Evolutionary conservation across 2,329 filamentous ascomycete species (phyloP), one percentile per base, ranked within the genome.

Genomic region (Aspergillus vadensis): DNA sequence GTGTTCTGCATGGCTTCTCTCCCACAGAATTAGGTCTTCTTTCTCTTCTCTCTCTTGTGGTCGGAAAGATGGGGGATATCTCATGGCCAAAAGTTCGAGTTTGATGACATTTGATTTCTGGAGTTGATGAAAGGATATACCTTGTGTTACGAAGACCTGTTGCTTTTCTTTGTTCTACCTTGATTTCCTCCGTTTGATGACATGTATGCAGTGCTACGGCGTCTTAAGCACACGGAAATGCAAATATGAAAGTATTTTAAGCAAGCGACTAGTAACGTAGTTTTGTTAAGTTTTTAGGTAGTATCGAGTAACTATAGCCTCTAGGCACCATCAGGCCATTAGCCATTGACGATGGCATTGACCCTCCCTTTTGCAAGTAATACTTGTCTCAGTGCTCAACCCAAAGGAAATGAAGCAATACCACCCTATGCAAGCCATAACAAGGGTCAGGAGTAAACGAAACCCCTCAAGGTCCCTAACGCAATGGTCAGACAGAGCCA

Each of bases 61-160:
- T 59, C 59, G 39, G 47, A 30, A 61, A 48, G 59, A 56, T 43
- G 32, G 58, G 25, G 25, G 56, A 43, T 47, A 23, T 39, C 53
- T 52, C 62, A 62, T 52, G 59, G 52, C 59, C 62, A 59, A 62
- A 64, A 62, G 62, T 62, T 64, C 59, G 61, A 57, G 54, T 59
- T 58, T 60, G 54, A 60, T 48, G 62, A 62, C 49, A 50, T 47
- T 55, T 17, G 30, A 32, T 25, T 49, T 49, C 23, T 30, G 59
- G 62, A 62, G 59, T 62, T 60, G 59, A 32, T 55, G 52, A 58
- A 47, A 53, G 62, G 59, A 64, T 64, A 64, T 64, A 64, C 62
- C 61, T 60, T 39, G 43, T 58, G 57, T 54, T 54, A 49, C 56
- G 49, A 59, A 52, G 57, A 25, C 41, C 41, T 44, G 5, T 44